Base-by-base conservation (phyloP, 2,329 filamentous ascomycete genomes). In the Fusarium duplospermum region DNA sequence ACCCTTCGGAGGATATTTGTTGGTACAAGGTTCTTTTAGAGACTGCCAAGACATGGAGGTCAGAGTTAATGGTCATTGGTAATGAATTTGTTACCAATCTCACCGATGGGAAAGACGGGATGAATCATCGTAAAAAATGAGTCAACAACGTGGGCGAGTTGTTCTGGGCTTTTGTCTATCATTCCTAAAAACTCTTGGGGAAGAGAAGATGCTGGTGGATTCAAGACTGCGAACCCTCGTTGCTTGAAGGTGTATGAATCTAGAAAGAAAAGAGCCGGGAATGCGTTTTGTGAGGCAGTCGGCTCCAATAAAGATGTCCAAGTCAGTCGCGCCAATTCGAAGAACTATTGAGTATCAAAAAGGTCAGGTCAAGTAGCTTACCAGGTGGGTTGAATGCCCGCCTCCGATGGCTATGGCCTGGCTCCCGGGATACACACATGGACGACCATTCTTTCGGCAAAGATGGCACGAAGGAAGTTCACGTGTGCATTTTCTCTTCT, bases 401-500 rank as follows among this genome's bases (percentile, higher is more conserved):
- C n/a, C 58, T 10, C 59, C 27, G 2, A 35, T 20, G 4, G 18
- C 29, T 9, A 35, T 20, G 16, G 18, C 29, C 31, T 29, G 40
- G 22, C 22, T 50, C 4, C 65, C 47, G 10, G 62, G 66, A 57
- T 69, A 69, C 31, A 40, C 57, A 33, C 66, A 69, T 20, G 8
- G 36, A 4, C 62, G 27, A 2, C 45, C 33, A 31, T 62, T 66
- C 10, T 66, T 69, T 4, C 38, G 62, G 20, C 66, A 69, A 5
- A 69, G 56, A 11, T 65, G 40, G 18, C 66, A 69, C 9, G 62
- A 50, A 3, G 66, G 66, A 14, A 69, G 56, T 27, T 69, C 62
- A 13, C 66, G 66, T 13, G 35, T 66, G 33, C 66, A 69, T 50
- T 62, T 69, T 13, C 66, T 57, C 45, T 69, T 69, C 57, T 69